Base-by-base conservation (phyloP, 306 rosid genomes). In the Cucurbita maxima region DNA sequence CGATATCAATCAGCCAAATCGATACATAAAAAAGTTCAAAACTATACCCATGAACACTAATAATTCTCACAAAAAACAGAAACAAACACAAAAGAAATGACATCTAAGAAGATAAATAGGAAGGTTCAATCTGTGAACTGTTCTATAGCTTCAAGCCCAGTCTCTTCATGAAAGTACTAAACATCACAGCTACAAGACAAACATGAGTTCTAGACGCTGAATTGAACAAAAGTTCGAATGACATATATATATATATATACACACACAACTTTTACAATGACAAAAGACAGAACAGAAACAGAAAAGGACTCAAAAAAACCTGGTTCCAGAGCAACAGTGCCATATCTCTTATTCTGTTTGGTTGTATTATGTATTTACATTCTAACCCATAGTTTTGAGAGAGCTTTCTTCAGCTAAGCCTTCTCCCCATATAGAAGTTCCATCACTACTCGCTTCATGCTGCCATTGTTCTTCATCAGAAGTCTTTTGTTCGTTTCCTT, bases 401-500 rank as follows among this genome's bases (percentile, higher is more conserved):
- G 6, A 10, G 53, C 41, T 36, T 43, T 64, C 58, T 67, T 67
- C 67, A 77, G 41, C 80, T 75, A 83, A 79, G 58, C 72, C 81
- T 79, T 61, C 76, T 88, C 87, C 74, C 89, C 90, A 22, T 68
- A 79, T 38, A 91, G 75, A 20, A 95, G 90, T 78, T 95, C 96
- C 96, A 95, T 82, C 50, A 95, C 99, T 68, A 87, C 97, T 25
- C 83, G 90, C 76, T 87, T 95, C 71, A 95, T 78, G 85, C 97
- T 95, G 75, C 99, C 99, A 69, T 87, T 86, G 81, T 95, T 87
- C 82, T 91, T 95, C 84, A 22, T 63, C 79, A 91, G 96, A 78
- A 91, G 86, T 88, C 71, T 84, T 86, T 75, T 89, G 77, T 95
- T 95, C 84, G 41, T 72, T 62, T 86, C 96, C 2, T 75, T 18